A percentile compares a stretch with the other conserved stretches of the same genome.
phyloP scores from a whole-genome alignment of 257 asterid genomes.

The Nyctanthes arbortristis region DNA sequence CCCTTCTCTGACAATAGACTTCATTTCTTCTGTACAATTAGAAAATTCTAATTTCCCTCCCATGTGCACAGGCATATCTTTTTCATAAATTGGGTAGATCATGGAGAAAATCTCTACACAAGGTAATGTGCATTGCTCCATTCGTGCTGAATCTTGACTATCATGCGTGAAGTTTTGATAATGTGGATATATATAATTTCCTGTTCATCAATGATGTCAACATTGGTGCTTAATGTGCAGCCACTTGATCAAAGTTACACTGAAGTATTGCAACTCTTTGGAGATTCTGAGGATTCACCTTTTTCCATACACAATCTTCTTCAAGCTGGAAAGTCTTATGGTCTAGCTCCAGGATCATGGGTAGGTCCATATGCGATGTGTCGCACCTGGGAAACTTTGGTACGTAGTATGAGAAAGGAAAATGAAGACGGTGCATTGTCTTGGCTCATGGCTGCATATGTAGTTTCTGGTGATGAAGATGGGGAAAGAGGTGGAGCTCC shows the following conservation, averaged over 20 bases:
- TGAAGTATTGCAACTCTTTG: conserved; percentile 80
- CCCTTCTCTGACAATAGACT: conserved; percentile 9
- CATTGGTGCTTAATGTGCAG: conserved; percentile 43
- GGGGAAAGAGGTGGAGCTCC: conserved; percentile 99
- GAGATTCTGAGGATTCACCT: conserved; percentile 78
- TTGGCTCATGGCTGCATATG: conserved; percentile 58
- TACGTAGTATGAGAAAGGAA: conserved; percentile 49
- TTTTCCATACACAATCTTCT: conserved; percentile 97
- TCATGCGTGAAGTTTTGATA: background rate
- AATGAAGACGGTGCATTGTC: conserved; percentile 39
- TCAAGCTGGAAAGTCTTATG: conserved; percentile 80
- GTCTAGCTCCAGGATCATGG: conserved; percentile 97
- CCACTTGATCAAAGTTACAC: conserved; percentile 62
- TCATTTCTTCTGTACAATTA: background rate
- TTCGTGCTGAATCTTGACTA: background rate
- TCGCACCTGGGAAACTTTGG: conserved; percentile 92
- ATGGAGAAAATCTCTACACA: conserved; percentile 78
- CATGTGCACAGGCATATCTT: conserved; percentile 64
- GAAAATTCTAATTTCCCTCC: conserved; percentile 17
- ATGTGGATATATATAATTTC: background rate
- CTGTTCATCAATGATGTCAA: conserved; percentile 5
- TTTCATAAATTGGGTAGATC: conserved; percentile 82
- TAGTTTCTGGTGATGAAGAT: conserved; percentile 97
- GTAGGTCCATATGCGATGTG: conserved; percentile 98
- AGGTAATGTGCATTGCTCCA: conserved; percentile 55